Percentiles rank a stretch among this genome's conserved stretches.
phyloP scores from a whole-genome alignment of 2,329 filamentous ascomycete genomes.

The Chaetothyriales sp. region DNA sequence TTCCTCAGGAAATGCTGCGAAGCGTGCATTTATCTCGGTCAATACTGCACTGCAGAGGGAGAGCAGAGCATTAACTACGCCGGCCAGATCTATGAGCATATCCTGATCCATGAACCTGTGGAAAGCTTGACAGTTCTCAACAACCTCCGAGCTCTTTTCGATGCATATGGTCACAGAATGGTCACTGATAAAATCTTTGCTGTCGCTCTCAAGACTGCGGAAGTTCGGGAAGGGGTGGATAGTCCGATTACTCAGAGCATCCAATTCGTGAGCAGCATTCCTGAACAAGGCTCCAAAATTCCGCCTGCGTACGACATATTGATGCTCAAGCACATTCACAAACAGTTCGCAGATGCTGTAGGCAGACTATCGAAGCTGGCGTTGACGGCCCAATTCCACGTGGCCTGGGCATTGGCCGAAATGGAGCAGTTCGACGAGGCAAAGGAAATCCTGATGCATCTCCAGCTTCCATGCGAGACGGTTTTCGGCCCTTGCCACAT shows the following conservation, averaged over 20 bases:
- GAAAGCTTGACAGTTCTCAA: conserved; percentile 7
- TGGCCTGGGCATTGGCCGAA: conserved; percentile 12
- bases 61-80: conserved; percentile 3
- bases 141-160: conserved; percentile 6
- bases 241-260: conserved; percentile 10
- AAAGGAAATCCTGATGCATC: conserved; percentile 2
- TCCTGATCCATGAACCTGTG: conserved; percentile 7
- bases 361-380: conserved; percentile 1
- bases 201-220: conserved; percentile 4
- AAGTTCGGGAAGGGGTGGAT: conserved; percentile 2
- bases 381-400: conserved; percentile 7
- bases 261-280: conserved; percentile 7
- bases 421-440: conserved; percentile 3
- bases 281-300: neutral
- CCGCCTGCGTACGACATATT: conserved; percentile 4
- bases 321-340: conserved; percentile 2
- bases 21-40: neutral
- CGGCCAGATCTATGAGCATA: conserved; percentile 4
- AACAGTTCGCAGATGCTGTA: conserved; percentile 2
- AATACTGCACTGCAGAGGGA: neutral
- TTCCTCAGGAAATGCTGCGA: neutral
- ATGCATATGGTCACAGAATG: conserved; percentile 7
- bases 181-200: conserved; percentile 4
- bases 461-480: conserved; percentile 1
- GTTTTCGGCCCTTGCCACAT: conserved; percentile 8